phyloP scores from a whole-genome alignment of 2,329 filamentous ascomycete genomes.

The Byssochlamys sp. region DNA sequence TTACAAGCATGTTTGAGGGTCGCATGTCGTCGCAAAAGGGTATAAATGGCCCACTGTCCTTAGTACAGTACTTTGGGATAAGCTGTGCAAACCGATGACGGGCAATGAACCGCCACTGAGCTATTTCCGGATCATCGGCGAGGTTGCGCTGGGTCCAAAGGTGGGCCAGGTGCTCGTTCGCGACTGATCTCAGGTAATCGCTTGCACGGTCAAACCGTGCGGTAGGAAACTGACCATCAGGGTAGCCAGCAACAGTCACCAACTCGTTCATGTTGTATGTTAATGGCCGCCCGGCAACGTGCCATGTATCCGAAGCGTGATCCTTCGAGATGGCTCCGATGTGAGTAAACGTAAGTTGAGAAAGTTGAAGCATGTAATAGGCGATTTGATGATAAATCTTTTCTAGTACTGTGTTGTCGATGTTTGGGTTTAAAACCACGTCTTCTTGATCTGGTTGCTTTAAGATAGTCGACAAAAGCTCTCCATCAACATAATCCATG shows the following conservation, averaged over 20 bases:
- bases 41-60: constrained; percentile 24
- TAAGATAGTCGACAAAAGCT: constrained; percentile 8
- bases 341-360: constrained; percentile 17
- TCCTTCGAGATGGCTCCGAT: constrained; percentile 30
- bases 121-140: constrained; percentile 16
- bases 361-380: constrained; percentile 21
- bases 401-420: constrained; percentile 9
- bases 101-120: constrained; percentile 22
- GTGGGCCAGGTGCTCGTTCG: constrained; percentile 17
- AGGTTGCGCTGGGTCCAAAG: constrained; percentile 26
- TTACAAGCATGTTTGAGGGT: constrained; percentile 24
- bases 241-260: constrained; percentile 22
- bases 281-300: constrained; percentile 24
- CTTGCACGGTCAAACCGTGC: constrained; percentile 20
- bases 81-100: constrained; percentile 25
- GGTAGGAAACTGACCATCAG: constrained; percentile 18
- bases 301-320: constrained; percentile 16
- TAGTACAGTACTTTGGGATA: constrained; percentile 17
- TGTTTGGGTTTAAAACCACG: constrained; percentile 11
- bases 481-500: constrained; percentile 14
- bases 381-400: constrained; percentile 15
- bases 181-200: constrained; percentile 22
- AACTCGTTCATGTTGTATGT: constrained; percentile 36
- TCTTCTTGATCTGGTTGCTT: constrained; percentile 10
- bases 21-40: constrained; percentile 33